Evolutionary conservation across 2,329 filamentous ascomycete species (phyloP).

Genomic region (Exophiala sideris): DNA sequence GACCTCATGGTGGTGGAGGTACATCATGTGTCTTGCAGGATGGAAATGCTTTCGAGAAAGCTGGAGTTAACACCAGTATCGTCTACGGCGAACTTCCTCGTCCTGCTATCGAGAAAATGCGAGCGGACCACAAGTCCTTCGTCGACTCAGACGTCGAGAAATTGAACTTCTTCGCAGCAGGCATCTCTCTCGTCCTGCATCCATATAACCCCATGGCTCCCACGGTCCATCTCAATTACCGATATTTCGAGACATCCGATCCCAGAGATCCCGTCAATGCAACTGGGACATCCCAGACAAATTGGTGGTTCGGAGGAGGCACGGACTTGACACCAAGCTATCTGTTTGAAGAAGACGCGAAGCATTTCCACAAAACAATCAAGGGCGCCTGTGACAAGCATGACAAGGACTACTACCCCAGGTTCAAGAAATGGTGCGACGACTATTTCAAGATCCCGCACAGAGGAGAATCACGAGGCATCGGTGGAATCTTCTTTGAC

Average conservation of each 20-base stretch:
- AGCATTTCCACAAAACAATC: conserved; percentile 92
- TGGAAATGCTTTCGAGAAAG: conserved; percentile 96
- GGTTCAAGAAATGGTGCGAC: conserved; percentile 98
- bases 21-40: conserved; percentile 94
- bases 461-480: conserved; percentile 76
- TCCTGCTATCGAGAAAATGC: conserved; percentile 87
- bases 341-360: conserved; percentile 93
- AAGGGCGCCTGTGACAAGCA: conserved; percentile 93
- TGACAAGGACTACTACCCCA: conserved; percentile 84
- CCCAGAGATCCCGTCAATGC: conserved; percentile 66
- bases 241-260: conserved; percentile 95
- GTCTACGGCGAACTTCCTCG: conserved; percentile 90
- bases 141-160: conserved; percentile 71
- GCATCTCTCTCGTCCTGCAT: conserved; percentile 88
- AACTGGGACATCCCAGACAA: conserved; percentile 51
- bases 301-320: conserved; percentile 97
- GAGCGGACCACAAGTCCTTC: conserved; percentile 88
- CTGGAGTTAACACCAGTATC: conserved; percentile 88
- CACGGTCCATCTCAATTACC: conserved; percentile 96
- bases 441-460: conserved; percentile 96
- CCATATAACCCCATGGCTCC: conserved; percentile 95
- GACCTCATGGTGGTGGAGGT: conserved; percentile 85
- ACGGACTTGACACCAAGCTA: conserved; percentile 91
- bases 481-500: conserved; percentile 98
- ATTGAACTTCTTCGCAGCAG: conserved; percentile 91